Evolutionary conservation across 768 basidiomycete genomes (phyloP).

Genomic region (Albatrellus ellisii): DNA sequence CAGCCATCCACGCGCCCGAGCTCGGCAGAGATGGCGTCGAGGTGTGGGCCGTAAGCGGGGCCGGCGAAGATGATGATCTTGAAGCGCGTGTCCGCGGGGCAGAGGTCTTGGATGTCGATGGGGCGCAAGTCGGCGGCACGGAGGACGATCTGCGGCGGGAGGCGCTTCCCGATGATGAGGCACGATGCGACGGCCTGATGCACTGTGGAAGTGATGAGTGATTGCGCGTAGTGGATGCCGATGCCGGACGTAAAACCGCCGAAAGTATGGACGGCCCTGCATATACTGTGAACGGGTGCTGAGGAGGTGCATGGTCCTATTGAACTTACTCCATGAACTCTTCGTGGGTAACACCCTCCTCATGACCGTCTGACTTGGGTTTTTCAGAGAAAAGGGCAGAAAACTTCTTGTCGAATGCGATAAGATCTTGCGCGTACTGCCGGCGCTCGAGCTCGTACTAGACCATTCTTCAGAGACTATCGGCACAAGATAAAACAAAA

Average conservation of each 20-base stretch:
- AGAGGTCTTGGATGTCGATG: constrained; percentile 35
- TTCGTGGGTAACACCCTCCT: constrained; percentile 34
- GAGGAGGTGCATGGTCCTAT: background rate
- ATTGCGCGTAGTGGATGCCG: constrained; percentile 35
- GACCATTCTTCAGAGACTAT: background rate
- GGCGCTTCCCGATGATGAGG: constrained; percentile 36
- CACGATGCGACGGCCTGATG: constrained; percentile 26
- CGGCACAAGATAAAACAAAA: background rate
- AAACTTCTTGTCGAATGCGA: constrained; percentile 39
- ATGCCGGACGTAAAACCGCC: constrained; percentile 35
- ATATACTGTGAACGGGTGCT: background rate
- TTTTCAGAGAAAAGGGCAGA: constrained; percentile 41
- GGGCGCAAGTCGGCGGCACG: constrained; percentile 33
- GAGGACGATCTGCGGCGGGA: constrained; percentile 33
- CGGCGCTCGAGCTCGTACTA: constrained; percentile 42
- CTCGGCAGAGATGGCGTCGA: constrained; percentile 18
- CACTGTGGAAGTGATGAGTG: constrained; percentile 20
- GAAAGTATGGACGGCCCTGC: constrained; percentile 30
- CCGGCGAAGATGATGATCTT: constrained; percentile 36
- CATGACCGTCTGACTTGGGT: constrained; percentile 25
- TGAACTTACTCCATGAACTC: constrained; percentile 29
- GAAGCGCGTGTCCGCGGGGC: constrained; percentile 34
- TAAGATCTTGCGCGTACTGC: constrained; percentile 40
- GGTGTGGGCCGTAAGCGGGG: constrained; percentile 13
- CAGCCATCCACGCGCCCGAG: constrained; percentile 18